phyloP scores from a whole-genome alignment of 805 yeast species.

The Barnettozyma siamensis region DNA sequence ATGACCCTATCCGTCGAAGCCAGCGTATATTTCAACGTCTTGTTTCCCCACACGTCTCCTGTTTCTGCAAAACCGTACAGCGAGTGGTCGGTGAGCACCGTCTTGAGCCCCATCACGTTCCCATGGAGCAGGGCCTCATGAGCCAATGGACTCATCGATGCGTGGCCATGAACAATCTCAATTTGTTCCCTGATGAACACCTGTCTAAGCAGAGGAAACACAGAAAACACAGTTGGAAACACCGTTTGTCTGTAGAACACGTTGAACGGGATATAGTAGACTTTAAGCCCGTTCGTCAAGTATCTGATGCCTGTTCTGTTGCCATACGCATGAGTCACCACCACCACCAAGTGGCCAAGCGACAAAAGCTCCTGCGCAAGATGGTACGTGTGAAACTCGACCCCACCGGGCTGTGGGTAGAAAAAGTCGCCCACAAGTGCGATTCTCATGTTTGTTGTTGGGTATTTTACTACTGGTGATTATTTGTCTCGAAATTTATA shows the following conservation, averaged over 20 bases:
- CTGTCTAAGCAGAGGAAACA: constrained; percentile 80
- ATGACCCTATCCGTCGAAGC: constrained; percentile 88
- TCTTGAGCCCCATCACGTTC: constrained; percentile 82
- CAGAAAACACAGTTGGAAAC: constrained; percentile 83
- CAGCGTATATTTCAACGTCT: constrained; percentile 73
- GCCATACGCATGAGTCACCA: constrained; percentile 86
- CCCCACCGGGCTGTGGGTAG: constrained; percentile 98
- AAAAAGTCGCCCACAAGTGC: constrained; percentile 89
- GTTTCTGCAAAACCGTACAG: constrained; percentile 89
- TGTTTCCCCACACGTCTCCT: constrained; percentile 79
- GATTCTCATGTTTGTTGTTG: background rate
- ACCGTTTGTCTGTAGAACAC: constrained; percentile 81
- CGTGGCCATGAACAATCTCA: constrained; percentile 93
- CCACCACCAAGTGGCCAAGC: constrained; percentile 78
- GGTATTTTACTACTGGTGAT: no score
- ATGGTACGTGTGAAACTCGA: constrained; percentile 92
- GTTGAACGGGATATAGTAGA: constrained; percentile 80
- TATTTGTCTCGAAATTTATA: no score
- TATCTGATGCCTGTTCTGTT: constrained; percentile 76
- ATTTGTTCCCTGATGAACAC: constrained; percentile 81
- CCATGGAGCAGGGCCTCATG: constrained; percentile 93
- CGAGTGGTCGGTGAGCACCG: constrained; percentile 95
- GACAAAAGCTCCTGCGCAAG: constrained; percentile 75
- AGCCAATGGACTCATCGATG: constrained; percentile 77
- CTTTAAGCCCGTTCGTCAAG: constrained; percentile 85